phyloP scores from a whole-genome alignment of 257 asterid species.

The Ajuga chamaepitys region DNA sequence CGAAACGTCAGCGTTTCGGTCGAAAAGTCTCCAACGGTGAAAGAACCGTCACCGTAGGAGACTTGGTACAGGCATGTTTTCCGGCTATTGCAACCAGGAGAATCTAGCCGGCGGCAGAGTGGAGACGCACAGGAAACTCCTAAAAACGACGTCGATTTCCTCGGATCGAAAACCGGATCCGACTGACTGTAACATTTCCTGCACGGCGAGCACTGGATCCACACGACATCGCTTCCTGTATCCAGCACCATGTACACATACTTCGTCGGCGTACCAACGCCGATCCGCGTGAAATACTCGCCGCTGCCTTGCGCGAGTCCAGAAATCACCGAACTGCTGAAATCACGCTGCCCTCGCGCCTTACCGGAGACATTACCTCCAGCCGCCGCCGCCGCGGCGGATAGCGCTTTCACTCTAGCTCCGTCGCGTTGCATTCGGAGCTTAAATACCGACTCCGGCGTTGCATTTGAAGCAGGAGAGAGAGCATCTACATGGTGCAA shows the following conservation, averaged over 20 bases:
- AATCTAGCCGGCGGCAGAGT: constrained; percentile 68
- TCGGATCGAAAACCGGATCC: constrained; percentile 79
- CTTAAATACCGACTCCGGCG: constrained; percentile 50
- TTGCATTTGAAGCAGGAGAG: constrained; percentile 22
- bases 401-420: constrained; percentile 32
- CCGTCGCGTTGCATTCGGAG: constrained; percentile 66
- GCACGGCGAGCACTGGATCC: constrained; percentile 92
- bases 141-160: constrained; percentile 39
- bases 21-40: constrained; percentile 74
- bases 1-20: constrained; percentile 80
- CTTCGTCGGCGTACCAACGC: constrained; percentile 69
- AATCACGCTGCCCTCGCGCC: constrained; percentile 22
- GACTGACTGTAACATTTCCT: constrained; percentile 62
- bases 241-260: constrained; percentile 79
- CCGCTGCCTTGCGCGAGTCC: constrained; percentile 87
- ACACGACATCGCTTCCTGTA: constrained; percentile 80
- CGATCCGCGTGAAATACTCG: constrained; percentile 92
- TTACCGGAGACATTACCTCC: neutral
- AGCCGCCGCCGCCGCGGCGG: constrained; percentile 24
- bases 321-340: constrained; percentile 62
- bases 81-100: constrained; percentile 56
- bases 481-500: constrained; percentile 58
- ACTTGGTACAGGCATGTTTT: constrained; percentile 72
- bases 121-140: constrained; percentile 56
- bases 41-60: constrained; percentile 86